Percentiles rank a stretch among this genome's conserved stretches.
These are phyloP conservation scores for Mortierella sp. DNA, from an alignment of 371 early-diverging fungal genomes.

Conservation along the genomic window DNA sequence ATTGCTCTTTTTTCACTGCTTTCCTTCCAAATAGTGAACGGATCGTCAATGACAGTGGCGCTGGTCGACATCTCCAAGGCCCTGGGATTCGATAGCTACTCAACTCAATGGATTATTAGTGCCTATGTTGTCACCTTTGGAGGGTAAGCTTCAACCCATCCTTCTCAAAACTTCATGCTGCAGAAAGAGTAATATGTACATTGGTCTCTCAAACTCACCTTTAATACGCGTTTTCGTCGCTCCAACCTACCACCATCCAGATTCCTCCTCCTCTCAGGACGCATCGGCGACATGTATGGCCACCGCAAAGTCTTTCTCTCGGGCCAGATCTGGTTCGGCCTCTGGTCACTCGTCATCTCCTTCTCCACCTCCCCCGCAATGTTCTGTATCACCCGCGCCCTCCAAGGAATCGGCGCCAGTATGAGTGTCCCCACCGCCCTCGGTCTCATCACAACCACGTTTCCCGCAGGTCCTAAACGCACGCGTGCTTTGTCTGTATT, in stretches of 20 bases:
- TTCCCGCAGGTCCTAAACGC: slow-evolving; percentile 46
- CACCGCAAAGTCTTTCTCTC: slow-evolving; percentile 56
- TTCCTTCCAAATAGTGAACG: slow-evolving; percentile 27
- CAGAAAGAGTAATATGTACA: no score
- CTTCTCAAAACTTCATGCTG: background rate
- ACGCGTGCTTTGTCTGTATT: slow-evolving; percentile 39
- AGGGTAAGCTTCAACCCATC: slow-evolving; percentile 20
- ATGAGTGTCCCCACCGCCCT: slow-evolving; percentile 56
- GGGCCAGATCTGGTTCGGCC: slow-evolving; percentile 58
- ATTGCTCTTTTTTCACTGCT: background rate
- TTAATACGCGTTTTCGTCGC: no score
- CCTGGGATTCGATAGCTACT: slow-evolving; percentile 29
- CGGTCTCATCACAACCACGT: slow-evolving; percentile 51
- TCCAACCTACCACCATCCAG: background rate
- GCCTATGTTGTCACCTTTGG: slow-evolving; percentile 50
- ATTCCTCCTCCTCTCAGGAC: slow-evolving; percentile 57
- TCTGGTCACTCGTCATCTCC: slow-evolving; percentile 59
- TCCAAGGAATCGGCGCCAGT: slow-evolving; percentile 63
- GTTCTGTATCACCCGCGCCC: slow-evolving; percentile 60
- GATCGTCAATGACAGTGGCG: slow-evolving; percentile 47
- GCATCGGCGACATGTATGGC: slow-evolving; percentile 59
- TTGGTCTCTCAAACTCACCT: background rate
- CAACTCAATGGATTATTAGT: slow-evolving; percentile 46
- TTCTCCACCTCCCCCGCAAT: slow-evolving; percentile 48
- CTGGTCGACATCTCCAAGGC: slow-evolving; percentile 35